Evolutionary conservation across 1,139 yeast genomes (phyloP).

Genomic region (Diutina ranongensis): DNA sequence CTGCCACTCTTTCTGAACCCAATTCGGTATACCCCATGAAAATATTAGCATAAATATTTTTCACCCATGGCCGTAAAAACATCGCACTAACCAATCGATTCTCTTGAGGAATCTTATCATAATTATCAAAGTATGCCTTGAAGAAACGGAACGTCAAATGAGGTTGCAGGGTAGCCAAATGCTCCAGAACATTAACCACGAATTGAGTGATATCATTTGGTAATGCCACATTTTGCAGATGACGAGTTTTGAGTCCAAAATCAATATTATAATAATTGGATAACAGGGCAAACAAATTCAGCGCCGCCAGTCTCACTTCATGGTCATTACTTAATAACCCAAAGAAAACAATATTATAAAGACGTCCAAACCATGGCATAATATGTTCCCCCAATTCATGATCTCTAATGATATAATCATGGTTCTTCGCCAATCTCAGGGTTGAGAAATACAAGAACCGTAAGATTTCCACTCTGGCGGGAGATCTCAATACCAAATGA

Average conservation of each 20-base stretch:
- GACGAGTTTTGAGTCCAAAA: conserved; percentile 45
- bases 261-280: conserved; percentile 50
- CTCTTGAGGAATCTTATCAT: conserved; percentile 28
- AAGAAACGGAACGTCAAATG: conserved; percentile 52
- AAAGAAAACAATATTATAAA: conserved; percentile 54
- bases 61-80: conserved; percentile 71
- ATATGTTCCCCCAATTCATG: conserved; percentile 16
- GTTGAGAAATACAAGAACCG: conserved; percentile 59
- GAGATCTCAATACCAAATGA: conserved; percentile 40
- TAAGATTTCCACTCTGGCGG: conserved; percentile 56
- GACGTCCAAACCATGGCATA: conserved; percentile 41
- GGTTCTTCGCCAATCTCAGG: conserved; percentile 30
- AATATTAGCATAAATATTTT: conserved; percentile 49
- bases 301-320: conserved; percentile 54
- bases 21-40: conserved; percentile 38
- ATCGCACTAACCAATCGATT: conserved; percentile 31
- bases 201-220: conserved; percentile 63
- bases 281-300: conserved; percentile 51
- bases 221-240: conserved; percentile 55
- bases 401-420: conserved; percentile 9
- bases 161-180: conserved; percentile 46
- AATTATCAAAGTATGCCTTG: conserved; percentile 48
- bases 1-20: conserved; percentile 54
- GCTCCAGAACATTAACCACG: conserved; percentile 48
- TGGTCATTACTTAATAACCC: conserved; percentile 53